Conservation (phyloP, 768 basidiomycete species). For the Mycena crocata region DNA sequence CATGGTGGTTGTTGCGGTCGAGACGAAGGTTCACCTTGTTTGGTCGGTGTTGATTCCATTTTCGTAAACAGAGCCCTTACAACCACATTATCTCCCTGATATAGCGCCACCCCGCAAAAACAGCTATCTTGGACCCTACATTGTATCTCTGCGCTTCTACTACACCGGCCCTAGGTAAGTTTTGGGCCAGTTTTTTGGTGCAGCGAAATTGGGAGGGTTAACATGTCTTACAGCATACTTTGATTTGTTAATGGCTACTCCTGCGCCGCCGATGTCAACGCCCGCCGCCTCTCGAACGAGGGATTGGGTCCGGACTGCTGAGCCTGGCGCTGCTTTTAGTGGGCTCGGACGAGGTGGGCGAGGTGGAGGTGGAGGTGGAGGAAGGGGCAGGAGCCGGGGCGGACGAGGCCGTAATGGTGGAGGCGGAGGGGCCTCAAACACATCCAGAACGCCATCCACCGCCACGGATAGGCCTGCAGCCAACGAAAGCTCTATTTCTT, state of each 20-base stretch:
- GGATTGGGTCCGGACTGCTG: conserved; percentile 60
- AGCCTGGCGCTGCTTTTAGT: conserved; percentile 61
- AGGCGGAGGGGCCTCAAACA: conserved; percentile 37
- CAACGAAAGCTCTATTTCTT: conserved; percentile 5
- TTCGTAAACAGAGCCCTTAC: no score
- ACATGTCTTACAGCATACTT: conserved; percentile 12
- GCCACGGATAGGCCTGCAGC: conserved; percentile 6
- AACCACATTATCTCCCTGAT: no score
- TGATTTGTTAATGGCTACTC: conserved; percentile 64
- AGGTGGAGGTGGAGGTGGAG: conserved; percentile 47
- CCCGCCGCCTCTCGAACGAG: conserved; percentile 46
- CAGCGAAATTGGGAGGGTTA: conserved; percentile 5
- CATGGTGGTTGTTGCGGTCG: conserved; percentile 58
- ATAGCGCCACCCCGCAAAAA: neutral
- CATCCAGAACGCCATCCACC: conserved; percentile 21
- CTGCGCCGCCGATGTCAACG: conserved; percentile 38
- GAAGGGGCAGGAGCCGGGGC: conserved; percentile 48
- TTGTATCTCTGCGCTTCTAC: neutral
- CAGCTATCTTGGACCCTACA: neutral
- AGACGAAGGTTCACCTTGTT: conserved; percentile 14
- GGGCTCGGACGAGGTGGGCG: conserved; percentile 52
- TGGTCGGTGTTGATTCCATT: no score
- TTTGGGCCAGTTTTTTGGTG: neutral
- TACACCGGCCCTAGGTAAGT: conserved; percentile 13
- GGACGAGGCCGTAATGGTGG: conserved; percentile 46